Conservation (phyloP, 805 yeast genomes). For the Myxozyma geophila region DNA sequence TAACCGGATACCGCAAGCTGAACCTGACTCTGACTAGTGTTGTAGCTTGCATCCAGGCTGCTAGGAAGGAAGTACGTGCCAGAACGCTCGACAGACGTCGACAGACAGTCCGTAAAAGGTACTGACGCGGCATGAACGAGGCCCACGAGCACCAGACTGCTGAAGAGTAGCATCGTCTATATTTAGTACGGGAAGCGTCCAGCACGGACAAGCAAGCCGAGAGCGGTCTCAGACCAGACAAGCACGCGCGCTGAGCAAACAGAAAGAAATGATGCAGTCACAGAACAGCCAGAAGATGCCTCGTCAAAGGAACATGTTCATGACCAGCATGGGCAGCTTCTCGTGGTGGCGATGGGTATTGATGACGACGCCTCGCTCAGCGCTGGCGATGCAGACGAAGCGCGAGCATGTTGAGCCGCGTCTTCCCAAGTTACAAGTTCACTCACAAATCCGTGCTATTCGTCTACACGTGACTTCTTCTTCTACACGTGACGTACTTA, state of each 20-base stretch:
- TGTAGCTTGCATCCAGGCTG: slow-evolving; percentile 28
- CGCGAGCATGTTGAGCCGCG: no score
- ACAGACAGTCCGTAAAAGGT: slow-evolving; percentile 23
- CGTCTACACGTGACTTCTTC: no score
- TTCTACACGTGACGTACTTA: no score
- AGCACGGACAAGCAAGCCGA: not conserved
- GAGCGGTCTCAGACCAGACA: not conserved
- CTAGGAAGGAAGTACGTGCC: slow-evolving; percentile 34
- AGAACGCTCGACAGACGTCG: slow-evolving; percentile 12
- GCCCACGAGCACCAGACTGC: slow-evolving; percentile 4
- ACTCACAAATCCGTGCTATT: no score
- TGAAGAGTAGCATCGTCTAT: slow-evolving; percentile 7
- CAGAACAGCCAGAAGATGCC: not conserved
- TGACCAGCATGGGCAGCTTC: no score
- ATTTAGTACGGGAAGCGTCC: not conserved
- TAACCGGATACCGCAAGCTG: slow-evolving; percentile 23
- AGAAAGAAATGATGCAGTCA: not conserved
- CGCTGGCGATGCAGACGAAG: no score
- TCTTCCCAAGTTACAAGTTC: no score
- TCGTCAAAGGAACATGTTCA: no score
- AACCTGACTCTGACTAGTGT: slow-evolving; percentile 16
- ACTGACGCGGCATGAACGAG: slow-evolving; percentile 20
- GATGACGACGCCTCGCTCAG: no score
- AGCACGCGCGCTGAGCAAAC: not conserved
- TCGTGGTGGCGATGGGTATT: no score